phyloP scores from a whole-genome alignment of 139 green algal species.

The Nannochloris sp. region DNA sequence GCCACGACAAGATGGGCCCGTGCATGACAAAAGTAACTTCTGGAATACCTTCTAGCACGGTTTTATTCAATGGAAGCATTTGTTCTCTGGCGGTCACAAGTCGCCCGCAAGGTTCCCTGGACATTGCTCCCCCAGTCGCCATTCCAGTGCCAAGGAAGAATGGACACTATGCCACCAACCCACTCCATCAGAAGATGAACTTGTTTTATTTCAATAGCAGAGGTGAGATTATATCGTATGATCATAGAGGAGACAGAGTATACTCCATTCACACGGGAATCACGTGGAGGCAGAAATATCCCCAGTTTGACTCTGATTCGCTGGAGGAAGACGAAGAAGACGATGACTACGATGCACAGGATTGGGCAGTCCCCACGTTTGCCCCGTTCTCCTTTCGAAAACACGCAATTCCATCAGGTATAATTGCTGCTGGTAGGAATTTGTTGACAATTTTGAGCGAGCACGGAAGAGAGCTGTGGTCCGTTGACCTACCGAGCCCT shows the following conservation, averaged over 20 bases:
- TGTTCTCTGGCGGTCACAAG: constrained; percentile 30
- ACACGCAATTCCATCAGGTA: constrained; percentile 37
- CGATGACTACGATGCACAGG: background rate
- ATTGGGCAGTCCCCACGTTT: constrained; percentile 49
- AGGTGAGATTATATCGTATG: constrained; percentile 66
- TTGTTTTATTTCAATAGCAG: constrained; percentile 65
- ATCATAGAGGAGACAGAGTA: constrained; percentile 30
- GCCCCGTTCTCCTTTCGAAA: constrained; percentile 50
- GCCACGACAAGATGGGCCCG: background rate
- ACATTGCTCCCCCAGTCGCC: constrained; percentile 58
- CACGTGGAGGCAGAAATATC: background rate
- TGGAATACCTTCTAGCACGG: constrained; percentile 58
- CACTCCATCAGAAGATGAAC: constrained; percentile 29
- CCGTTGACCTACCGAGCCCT: constrained; percentile 50
- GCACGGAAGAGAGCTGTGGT: constrained; percentile 50
- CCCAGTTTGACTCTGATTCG: background rate
- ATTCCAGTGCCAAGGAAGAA: constrained; percentile 53
- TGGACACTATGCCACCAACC: constrained; percentile 32
- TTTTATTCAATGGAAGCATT: constrained; percentile 77
- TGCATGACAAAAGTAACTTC: constrained; percentile 38
- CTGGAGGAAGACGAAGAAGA: constrained; percentile 8
- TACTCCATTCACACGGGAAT: constrained; percentile 44
- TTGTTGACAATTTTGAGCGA: constrained; percentile 52
- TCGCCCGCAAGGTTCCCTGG: background rate
- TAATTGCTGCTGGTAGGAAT: constrained; percentile 45